These are phyloP conservation scores for Ramichloridium luteum DNA, from an alignment of 2,329 filamentous ascomycete species.

Conservation along the genomic window DNA sequence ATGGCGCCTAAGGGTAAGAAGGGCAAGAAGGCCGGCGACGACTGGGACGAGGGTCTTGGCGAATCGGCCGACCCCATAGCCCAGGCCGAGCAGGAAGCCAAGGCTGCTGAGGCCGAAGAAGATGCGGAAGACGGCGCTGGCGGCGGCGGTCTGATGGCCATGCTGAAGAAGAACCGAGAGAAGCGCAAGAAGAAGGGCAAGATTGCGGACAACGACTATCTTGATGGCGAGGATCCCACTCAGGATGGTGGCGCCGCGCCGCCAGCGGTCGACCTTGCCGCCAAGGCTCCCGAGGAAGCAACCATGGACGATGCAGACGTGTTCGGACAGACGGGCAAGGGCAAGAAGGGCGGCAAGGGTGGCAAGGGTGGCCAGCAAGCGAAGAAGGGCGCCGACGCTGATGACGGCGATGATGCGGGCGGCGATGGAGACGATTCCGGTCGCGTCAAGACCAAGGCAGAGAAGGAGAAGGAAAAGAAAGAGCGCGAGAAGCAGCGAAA, in stretches of 20 bases:
- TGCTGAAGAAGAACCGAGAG: constrained; percentile 43
- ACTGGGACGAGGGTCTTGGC: constrained; percentile 90
- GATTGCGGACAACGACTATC: constrained; percentile 53
- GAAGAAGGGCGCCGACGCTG: constrained; percentile 41
- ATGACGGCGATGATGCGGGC: constrained; percentile 34
- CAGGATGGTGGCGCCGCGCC: constrained; percentile 31
- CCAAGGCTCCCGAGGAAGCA: constrained; percentile 69
- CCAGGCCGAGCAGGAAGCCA: constrained; percentile 34
- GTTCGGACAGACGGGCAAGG: constrained; percentile 64
- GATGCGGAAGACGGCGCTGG: constrained; percentile 39
- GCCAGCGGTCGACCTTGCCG: constrained; percentile 33
- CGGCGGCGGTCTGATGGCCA: constrained; percentile 38
- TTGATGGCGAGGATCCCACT: constrained; percentile 53
- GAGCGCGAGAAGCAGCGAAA: constrained; percentile 97
- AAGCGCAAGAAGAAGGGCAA: constrained; percentile 89
- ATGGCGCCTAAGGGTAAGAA: constrained; percentile 97
- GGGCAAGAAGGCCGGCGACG: constrained; percentile 70
- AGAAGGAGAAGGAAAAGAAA: constrained; percentile 97
- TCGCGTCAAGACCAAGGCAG: constrained; percentile 83
- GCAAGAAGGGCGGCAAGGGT: constrained; percentile 47
- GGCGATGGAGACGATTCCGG: constrained; percentile 45
- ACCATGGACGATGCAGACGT: constrained; percentile 58
- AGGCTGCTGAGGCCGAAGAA: constrained; percentile 34
- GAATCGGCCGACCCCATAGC: constrained; percentile 57
- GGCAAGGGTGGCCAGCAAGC: constrained; percentile 19